Percentiles rank a stretch among this genome's conserved stretches.
Conservation (phyloP, 331 rosid species). For the Prunus yedoensis region DNA sequence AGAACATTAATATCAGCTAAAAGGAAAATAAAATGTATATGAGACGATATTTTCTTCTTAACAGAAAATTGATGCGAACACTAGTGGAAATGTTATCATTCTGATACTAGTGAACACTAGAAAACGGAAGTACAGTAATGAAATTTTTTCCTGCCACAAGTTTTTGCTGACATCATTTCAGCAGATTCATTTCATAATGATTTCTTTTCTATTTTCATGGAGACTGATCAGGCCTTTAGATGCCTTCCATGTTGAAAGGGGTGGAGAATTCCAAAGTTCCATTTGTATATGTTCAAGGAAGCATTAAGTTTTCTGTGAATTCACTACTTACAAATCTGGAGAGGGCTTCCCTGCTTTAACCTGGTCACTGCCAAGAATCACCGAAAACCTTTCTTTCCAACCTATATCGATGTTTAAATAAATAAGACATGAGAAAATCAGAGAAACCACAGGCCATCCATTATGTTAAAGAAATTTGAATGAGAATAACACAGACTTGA, state of each 20-base stretch:
- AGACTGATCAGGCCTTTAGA: background rate
- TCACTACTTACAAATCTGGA: slow-evolving; percentile 61
- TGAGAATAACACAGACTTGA: background rate
- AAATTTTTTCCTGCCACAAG: background rate
- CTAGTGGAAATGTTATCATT: too few species aligned
- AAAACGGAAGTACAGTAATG: too few species aligned
- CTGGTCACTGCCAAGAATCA: slow-evolving; percentile 78
- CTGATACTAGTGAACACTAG: too few species aligned
- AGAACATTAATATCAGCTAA: background rate
- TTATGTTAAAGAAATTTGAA: background rate
- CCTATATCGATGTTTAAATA: slow-evolving; percentile 39
- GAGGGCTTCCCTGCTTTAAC: slow-evolving; percentile 79
- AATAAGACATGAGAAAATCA: slow-evolving; percentile 18
- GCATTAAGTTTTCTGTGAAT: slow-evolving; percentile 7
- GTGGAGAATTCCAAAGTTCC: background rate
- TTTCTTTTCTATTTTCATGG: background rate
- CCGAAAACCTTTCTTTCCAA: slow-evolving; percentile 72
- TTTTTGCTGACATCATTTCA: background rate
- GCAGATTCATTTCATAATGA: slow-evolving; percentile 11
- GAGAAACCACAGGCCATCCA: background rate
- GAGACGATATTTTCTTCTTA: background rate
- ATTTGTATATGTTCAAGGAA: background rate
- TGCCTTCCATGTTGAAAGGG: background rate
- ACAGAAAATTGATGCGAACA: background rate
- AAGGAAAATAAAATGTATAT: background rate